Base-by-base conservation (phyloP, 108 stramenopile species). In the Epithemia pelagica region DNA sequence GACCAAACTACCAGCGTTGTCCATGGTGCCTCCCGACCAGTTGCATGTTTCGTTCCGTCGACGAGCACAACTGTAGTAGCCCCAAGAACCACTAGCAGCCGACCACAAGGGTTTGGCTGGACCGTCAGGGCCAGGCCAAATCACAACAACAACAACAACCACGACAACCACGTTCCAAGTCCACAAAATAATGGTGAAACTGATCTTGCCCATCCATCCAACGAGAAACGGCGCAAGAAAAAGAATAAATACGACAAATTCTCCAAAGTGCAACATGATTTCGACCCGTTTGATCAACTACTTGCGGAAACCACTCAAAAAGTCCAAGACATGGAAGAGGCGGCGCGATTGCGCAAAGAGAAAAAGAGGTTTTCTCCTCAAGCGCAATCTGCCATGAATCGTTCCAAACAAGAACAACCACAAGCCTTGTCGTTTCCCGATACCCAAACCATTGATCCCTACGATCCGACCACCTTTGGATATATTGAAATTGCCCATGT, bases 391-490 rank as follows among this genome's bases (percentile, higher is more conserved):
- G 5, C 37, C 37, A 46, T 10, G 15, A 46, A 46, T 46, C 5
- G 15, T 46, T 10, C 5, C 15, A 46, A 46, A 10, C 3, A 57
- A 15, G 37, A 10, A n/a, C 33, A 28, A 21, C 60, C 63, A 3
- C 63, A 2, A 24, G 22, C 46, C n/a, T 28, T 81, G 33, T 25
- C 53, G 15, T 94, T 90, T 64, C 92, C 92, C 30, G 86, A 94
- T 78, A 82, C 68, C 20, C 67, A 70, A 29, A 62, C 71, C 1
- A 89, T 94, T 70, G 82, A 94, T 67, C 92, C 92, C 2, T 87
- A 90, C 67, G 92, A 94, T 78, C 92, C 92, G 0, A 78, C 86
- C 23, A 90, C 89, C 21, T 94, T 87, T 78, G 92, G 92, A 10
- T 94, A 82, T 46, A 71, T 83, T 22, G 89, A 90, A 67, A 64